phyloP scores from a whole-genome alignment of 805 yeast genomes.

The Ogataea sp. region DNA sequence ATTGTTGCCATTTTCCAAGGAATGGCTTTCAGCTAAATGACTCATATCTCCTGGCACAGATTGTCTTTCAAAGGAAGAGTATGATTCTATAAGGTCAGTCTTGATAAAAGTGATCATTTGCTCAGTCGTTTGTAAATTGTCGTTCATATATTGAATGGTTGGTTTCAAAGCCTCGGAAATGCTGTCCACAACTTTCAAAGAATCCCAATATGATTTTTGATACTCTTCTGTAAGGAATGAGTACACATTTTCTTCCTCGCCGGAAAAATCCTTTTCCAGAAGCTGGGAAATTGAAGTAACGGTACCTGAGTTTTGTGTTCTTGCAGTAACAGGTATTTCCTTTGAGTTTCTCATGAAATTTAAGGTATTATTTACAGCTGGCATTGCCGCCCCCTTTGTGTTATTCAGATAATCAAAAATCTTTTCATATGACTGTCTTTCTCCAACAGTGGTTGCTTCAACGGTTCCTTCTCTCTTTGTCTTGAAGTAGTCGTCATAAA shows the following conservation, averaged over 20 bases:
- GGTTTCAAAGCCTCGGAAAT: slow-evolving; percentile 11
- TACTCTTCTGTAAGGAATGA: background rate
- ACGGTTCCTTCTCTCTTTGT: background rate
- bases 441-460: slow-evolving; percentile 18
- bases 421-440: slow-evolving; percentile 23
- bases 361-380: too few relatives aligned
- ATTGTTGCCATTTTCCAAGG: background rate
- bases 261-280: too few relatives aligned
- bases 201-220: background rate
- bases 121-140: slow-evolving; percentile 10
- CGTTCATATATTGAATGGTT: slow-evolving; percentile 15
- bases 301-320: background rate
- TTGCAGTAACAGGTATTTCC: slow-evolving; percentile 1
- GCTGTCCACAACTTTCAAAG: slow-evolving; percentile 4
- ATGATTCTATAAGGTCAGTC: slow-evolving; percentile 11
- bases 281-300: background rate
- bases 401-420: slow-evolving; percentile 21
- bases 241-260: too few relatives aligned
- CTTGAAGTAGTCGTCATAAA: background rate
- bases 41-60: too few relatives aligned
- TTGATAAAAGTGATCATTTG: slow-evolving; percentile 14
- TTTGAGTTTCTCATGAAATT: slow-evolving; percentile 13
- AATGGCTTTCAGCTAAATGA: background rate
- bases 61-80: slow-evolving; percentile 1
- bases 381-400: slow-evolving; percentile 2